Evolutionary conservation across 202 grass and related monocot species (phyloP).

Genomic region (Bolboschoenoplectus hybrid): DNA sequence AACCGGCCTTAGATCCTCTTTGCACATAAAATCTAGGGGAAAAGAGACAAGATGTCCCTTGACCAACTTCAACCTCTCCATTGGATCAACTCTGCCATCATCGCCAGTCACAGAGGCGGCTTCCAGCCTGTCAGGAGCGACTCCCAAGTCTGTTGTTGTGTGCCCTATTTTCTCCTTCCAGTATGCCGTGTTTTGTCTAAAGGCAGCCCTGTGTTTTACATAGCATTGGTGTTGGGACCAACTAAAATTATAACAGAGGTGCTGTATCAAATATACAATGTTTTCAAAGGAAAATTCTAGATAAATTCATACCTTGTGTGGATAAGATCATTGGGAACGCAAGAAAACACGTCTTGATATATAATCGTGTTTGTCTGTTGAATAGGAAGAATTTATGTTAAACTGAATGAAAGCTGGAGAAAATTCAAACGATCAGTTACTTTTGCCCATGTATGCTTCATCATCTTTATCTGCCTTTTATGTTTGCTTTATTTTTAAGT

Average conservation of each 20-base stretch:
- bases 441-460: neutral
- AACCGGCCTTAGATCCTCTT: slow-evolving; percentile 91
- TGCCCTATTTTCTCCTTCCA: slow-evolving; percentile 88
- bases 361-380: slow-evolving; percentile 86
- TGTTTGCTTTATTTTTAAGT: slow-evolving; percentile 5
- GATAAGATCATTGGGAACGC: slow-evolving; percentile 88
- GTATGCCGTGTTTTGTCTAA: slow-evolving; percentile 70
- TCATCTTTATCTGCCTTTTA: neutral
- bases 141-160: slow-evolving; percentile 81
- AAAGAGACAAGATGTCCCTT: slow-evolving; percentile 92
- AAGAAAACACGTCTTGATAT: slow-evolving; percentile 96
- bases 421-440: neutral
- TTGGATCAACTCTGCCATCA: slow-evolving; percentile 50
- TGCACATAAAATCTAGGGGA: slow-evolving; percentile 92
- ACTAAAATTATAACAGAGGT: slow-evolving; percentile 12
- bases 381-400: slow-evolving; percentile 26
- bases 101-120: slow-evolving; percentile 38
- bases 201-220: slow-evolving; percentile 56
- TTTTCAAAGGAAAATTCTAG: neutral
- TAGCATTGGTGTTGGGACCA: slow-evolving; percentile 35
- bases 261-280: neutral
- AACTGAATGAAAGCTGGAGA: neutral
- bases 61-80: slow-evolving; percentile 71
- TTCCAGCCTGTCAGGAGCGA: slow-evolving; percentile 74
- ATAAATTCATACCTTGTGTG: slow-evolving; percentile 75